Evolutionary conservation across 495 filamentous ascomycete genomes (phyloP).

Genomic region (Pyronema omphalodes): DNA sequence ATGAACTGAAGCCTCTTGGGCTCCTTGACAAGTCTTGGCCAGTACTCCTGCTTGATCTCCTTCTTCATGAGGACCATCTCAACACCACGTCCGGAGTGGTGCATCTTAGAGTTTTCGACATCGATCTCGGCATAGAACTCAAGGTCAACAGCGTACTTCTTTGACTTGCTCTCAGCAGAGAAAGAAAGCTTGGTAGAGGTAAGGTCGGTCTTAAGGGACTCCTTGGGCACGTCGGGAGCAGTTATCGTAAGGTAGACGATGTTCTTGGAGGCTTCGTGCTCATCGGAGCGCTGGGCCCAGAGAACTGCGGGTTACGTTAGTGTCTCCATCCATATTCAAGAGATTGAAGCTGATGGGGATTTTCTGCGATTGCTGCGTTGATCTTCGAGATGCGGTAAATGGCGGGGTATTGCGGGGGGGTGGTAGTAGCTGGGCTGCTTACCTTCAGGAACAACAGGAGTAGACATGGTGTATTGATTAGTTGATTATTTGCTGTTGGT

Average conservation of each 20-base stretch:
- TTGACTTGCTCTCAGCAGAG: slow-evolving; percentile 62
- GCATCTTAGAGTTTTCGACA: slow-evolving; percentile 52
- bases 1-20: slow-evolving; percentile 80
- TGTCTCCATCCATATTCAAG: background rate
- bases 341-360: background rate
- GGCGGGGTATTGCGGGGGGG: background rate
- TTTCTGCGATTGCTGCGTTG: background rate
- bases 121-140: slow-evolving; percentile 89
- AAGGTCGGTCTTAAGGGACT: slow-evolving; percentile 57
- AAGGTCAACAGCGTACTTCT: slow-evolving; percentile 67
- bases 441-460: slow-evolving; percentile 25
- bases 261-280: slow-evolving; percentile 63
- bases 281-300: slow-evolving; percentile 93
- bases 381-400: background rate
- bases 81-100: slow-evolving; percentile 68
- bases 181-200: slow-evolving; percentile 62
- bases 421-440: slow-evolving; percentile 4
- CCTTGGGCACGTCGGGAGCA: slow-evolving; percentile 55
- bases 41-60: slow-evolving; percentile 76
- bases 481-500: background rate
- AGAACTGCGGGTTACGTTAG: slow-evolving; percentile 39
- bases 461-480: slow-evolving; percentile 19
- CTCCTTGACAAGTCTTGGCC: slow-evolving; percentile 86
- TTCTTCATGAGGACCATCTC: slow-evolving; percentile 91
- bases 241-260: slow-evolving; percentile 81